Conservation (phyloP, 177 flowering plant genomes). For the Vitis hybrid region DNA sequence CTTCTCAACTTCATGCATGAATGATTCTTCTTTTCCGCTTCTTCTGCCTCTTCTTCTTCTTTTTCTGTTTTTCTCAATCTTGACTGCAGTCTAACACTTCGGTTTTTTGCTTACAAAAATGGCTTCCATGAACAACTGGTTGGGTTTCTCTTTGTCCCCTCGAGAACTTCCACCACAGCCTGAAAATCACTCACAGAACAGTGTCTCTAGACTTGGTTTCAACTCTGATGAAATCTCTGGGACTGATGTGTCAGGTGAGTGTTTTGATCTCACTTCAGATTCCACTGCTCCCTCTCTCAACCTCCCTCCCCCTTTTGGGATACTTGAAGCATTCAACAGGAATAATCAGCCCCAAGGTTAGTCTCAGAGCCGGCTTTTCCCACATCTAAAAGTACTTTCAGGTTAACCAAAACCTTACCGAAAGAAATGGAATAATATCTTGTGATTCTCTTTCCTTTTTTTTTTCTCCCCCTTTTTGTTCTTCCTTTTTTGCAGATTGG, state of each 20-base stretch:
- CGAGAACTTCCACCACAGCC: slow-evolving; percentile 40
- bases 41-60: background rate
- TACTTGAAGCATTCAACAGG: slow-evolving; percentile 55
- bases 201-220: slow-evolving; percentile 32
- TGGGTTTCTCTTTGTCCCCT: slow-evolving; percentile 86
- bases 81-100: too few species aligned
- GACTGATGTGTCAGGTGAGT: slow-evolving; percentile 32
- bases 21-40: too few species aligned
- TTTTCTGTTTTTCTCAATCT: background rate
- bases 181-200: slow-evolving; percentile 24
- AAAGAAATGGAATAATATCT: background rate
- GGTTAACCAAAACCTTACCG: background rate
- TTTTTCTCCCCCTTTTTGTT: background rate
- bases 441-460: background rate
- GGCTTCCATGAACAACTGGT: slow-evolving; percentile 83
- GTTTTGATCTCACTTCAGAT: slow-evolving; percentile 55
- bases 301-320: slow-evolving; percentile 43
- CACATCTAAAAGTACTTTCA: too few species aligned
- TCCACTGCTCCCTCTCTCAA: slow-evolving; percentile 45
- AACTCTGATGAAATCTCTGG: slow-evolving; percentile 45
- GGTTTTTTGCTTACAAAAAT: slow-evolving; percentile 6
- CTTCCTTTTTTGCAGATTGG: slow-evolving; percentile 52
- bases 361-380: background rate
- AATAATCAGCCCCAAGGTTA: slow-evolving; percentile 56
- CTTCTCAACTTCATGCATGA: slow-evolving; percentile 34